Conservation (phyloP, 306 rosid species). For the Vigna angularis region DNA sequence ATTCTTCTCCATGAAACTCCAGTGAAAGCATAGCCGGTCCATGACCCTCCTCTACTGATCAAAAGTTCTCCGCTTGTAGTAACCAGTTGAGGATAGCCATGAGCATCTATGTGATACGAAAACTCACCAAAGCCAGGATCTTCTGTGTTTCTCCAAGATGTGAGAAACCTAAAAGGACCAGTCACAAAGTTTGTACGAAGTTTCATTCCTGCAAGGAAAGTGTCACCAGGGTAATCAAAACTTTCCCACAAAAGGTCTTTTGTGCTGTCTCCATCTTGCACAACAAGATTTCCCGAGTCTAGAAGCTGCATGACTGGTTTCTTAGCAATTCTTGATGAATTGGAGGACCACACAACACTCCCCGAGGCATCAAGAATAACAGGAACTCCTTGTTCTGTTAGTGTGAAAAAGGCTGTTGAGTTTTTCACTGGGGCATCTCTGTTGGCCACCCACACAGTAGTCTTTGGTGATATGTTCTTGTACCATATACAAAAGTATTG, state of each 20-base stretch:
- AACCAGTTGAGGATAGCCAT: conserved; percentile 20
- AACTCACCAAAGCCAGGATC: conserved; percentile 24
- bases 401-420: background rate
- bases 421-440: conserved; percentile 7
- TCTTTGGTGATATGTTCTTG: conserved; percentile 10
- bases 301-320: conserved; percentile 17
- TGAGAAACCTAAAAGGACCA: conserved; percentile 6
- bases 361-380: conserved; percentile 15
- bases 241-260: background rate
- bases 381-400: conserved; percentile 16
- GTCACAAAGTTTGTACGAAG: background rate
- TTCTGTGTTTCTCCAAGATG: background rate
- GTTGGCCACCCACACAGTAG: conserved; percentile 25
- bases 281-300: conserved; percentile 29
- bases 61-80: background rate
- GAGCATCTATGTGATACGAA: conserved; percentile 32
- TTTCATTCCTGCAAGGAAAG: conserved; percentile 34
- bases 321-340: background rate
- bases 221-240: conserved; percentile 29
- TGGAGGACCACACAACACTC: conserved; percentile 4
- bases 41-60: background rate
- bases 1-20: conserved; percentile 9
- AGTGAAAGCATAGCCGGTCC: conserved; percentile 3
- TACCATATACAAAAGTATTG: conserved; percentile 24
- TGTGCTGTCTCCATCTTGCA: background rate